Evolutionary conservation across 108 stramenopile species (phyloP), one percentile per base, ranked within the genome.

Genomic region (Cyclostephanos tholiformis): DNA sequence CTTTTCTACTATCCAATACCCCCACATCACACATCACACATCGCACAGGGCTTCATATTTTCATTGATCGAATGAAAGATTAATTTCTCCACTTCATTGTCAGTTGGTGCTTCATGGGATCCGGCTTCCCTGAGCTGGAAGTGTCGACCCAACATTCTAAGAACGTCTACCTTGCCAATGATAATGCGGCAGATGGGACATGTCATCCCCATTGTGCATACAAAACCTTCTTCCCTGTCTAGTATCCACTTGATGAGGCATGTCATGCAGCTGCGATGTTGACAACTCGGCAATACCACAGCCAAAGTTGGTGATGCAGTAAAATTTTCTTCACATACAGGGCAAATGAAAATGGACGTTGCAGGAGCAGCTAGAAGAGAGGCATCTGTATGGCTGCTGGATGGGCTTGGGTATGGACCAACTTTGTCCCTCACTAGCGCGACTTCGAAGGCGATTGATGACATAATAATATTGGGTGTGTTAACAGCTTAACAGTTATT

Each of bases 31-130:
- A 53, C 65, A 71, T 13, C 20, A 26, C 14, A 53, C 29, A n/a
- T n/a, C n/a, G n/a, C n/a, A n/a, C n/a, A n/a, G n/a, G n/a, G n/a
- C n/a, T n/a, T n/a, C 19, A 65, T 71, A 51, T 71, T 66, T 58
- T 67, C n/a, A 14, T 56, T 71, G 46, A 71, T 51, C 69, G 64
- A 65, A 19, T 71, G 65, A 0, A 71, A 26, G 23, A 65, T 67
- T 49, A 71, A 51, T 14, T 67, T 65, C 6, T 71, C 70, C 14
- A 71, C 55, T 68, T 67, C 67, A 23, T 71, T 65, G 46, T 59
- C n/a, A 7, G 22, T 46, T 25, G 27, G 17, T 17, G 51, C 70
- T 4, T 14, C 43, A 17, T 14, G 3, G 3, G 64, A 39, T 52
- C 6, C 12, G 14, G 5, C 5, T 17, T 2, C 29, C 30, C 50